phyloP scores from a whole-genome alignment of 78 protist genomes.

The Tieghemostelium lacteum region DNA sequence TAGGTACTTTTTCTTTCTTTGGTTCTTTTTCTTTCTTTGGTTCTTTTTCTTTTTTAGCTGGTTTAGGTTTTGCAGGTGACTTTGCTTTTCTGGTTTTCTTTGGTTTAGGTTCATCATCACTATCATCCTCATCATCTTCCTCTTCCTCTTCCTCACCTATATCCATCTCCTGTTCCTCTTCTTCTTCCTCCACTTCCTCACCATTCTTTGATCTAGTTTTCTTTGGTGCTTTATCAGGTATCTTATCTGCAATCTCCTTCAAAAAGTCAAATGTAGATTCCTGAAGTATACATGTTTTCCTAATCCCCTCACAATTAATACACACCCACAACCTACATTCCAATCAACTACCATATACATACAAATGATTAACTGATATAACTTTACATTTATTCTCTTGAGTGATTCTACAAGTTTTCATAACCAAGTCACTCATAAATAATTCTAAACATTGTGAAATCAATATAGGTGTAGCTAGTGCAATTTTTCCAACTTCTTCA shows the following conservation, averaged over 20 bases:
- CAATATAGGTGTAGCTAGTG: constrained; percentile 68
- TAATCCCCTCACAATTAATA: not conserved
- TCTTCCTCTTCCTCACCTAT: constrained; percentile 63
- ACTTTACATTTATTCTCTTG: constrained; percentile 54
- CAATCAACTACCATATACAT: not conserved
- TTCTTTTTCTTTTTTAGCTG: not conserved
- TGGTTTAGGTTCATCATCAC: constrained; percentile 48
- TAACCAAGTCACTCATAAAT: constrained; percentile 66
- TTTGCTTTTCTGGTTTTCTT: constrained; percentile 32
- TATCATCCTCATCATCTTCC: constrained; percentile 39
- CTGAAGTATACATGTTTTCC: constrained; percentile 46
- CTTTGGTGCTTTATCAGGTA: constrained; percentile 36
- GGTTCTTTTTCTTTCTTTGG: not conserved
- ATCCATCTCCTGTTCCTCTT: constrained; percentile 66
- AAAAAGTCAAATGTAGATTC: constrained; percentile 65
- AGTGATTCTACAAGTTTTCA: constrained; percentile 46
- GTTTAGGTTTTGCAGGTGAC: constrained; percentile 2
- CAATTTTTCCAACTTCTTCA: constrained; percentile 83
- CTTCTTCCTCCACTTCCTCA: constrained; percentile 29
- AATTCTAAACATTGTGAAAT: constrained; percentile 81
- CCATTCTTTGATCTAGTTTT: constrained; percentile 15
- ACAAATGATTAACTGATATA: constrained; percentile 60
- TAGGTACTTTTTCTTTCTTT: not conserved
- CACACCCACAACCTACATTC: not conserved
- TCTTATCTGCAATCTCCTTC: constrained; percentile 40